Evolutionary conservation across 2,329 filamentous ascomycete species (phyloP), one percentile per base, ranked within the genome.

Genomic region (Didymella keratinophila): DNA sequence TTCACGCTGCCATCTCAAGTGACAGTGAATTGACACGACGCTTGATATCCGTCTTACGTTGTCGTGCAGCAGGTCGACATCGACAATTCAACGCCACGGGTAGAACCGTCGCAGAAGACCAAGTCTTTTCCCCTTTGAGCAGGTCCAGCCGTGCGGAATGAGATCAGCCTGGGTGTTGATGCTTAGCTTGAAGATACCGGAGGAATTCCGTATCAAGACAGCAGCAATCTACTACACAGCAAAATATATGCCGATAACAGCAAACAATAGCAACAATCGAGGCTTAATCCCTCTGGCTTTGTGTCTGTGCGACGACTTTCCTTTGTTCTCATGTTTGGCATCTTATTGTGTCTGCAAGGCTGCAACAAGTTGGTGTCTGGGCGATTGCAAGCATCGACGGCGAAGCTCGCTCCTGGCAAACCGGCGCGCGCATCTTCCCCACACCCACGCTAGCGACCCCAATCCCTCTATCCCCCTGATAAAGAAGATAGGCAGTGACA

Each of bases 81-180:
- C 32, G 23, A 28, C 49, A 30, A 21, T 27, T 25, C 54, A 25
- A 51, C 32, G 42, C 30, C 46, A 52, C 57, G 57, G 52, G 44
- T 56, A 56, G 52, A 47, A 52, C 42, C 47, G 50, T 54, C 32
- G 50, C 52, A 55, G 32, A 41, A 43, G 30, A 45, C 11, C 6
- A 14, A 52, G 20, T 37, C 52, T 41, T 52, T 49, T 45, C 48
- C 57, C 14, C 3, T 52, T 56, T 56, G 47, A 56, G 57, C 32
- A 60, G 48, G 57, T 60, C 47, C 52, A 56, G 52, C 47, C 57
- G 57, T 48, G 47, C 52, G 52, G 47, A 60, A 58, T 50, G 37
- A 37, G 44, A 60, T 52, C 48, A 52, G 48, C 52, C 36, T 60
- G 47, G 42, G 44, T 42, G 44, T 47, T 51, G 7, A 49, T 52